phyloP scores from a whole-genome alignment of 139 green algal species.

The Eudorina sp. region DNA sequence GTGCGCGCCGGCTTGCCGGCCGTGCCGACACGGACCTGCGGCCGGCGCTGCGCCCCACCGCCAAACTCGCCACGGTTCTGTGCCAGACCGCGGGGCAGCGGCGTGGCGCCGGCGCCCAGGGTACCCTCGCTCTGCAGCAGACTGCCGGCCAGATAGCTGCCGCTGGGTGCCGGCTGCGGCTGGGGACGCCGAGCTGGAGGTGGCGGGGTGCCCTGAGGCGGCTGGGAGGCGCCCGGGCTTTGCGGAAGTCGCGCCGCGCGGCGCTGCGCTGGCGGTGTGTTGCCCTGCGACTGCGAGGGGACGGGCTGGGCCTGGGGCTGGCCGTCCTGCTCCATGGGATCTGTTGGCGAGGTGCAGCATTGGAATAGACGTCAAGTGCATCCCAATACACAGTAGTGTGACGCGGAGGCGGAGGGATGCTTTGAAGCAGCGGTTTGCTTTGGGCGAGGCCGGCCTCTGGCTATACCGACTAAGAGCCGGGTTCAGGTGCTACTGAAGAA shows the following conservation, averaged over 20 bases:
- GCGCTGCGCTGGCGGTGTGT: not conserved
- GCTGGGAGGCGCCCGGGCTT: not conserved
- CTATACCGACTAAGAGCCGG: too few relatives aligned
- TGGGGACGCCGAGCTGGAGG: not conserved
- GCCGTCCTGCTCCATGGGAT: constrained; percentile 19
- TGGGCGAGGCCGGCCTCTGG: too few relatives aligned
- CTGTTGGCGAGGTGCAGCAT: too few relatives aligned
- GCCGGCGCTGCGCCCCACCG: not conserved
- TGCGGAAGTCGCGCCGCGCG: not conserved
- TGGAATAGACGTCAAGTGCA: too few relatives aligned
- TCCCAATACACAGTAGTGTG: too few relatives aligned
- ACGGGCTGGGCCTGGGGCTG: not conserved
- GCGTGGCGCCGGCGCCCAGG: not conserved
- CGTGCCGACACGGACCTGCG: not conserved
- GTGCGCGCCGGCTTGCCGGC: not conserved
- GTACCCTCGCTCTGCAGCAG: constrained; percentile 2
- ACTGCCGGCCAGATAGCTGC: not conserved
- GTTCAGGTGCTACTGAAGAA: too few relatives aligned
- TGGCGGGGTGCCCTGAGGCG: not conserved
- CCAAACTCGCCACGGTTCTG: constrained; percentile 40
- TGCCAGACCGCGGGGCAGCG: not conserved
- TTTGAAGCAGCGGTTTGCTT: too few relatives aligned
- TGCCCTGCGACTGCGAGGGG: not conserved
- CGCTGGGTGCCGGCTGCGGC: not conserved
- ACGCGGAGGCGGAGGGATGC: too few relatives aligned